Evolutionary conservation across 306 rosid genomes (phyloP), one percentile per base, ranked within the genome.

Genomic region (Casuarina cunninghamiana): DNA sequence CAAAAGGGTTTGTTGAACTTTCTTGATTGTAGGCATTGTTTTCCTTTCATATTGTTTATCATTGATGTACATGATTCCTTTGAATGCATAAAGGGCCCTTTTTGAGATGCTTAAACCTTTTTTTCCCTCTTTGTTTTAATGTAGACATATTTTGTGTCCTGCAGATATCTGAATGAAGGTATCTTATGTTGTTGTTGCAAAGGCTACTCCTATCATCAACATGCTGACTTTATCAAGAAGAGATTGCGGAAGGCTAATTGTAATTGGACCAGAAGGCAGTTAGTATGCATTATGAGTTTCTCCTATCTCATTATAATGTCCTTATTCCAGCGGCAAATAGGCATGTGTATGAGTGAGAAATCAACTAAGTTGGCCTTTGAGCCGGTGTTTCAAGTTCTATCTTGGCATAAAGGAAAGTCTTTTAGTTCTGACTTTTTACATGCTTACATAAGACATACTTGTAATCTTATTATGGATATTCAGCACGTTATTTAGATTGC

Each of bases 241-340:
- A 48, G 88, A 89, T 80, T 71, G 84, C 43, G 72, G 87, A 61
- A 95, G 98, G 75, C 76, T 92, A 84, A 76, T 94, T 77, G 81
- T 94, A 73, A 67, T 90, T 44, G 98, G 98, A 83, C 97, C 98
- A 61, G 97, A 94, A 83, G 97, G 98, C 32, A 97, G 97, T 94
- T 73, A 79, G 88, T 88, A 49, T 75, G 39, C 78, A 32, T 53
- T 19, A 43, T 65, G 16, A 66, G 10, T 16, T 32, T 16, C 38
- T 60, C 57, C 26, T 72, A 42, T 74, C 51, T 72, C 13, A 38
- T 50, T 49, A 41, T 79, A 68, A 35, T 6, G 11, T 79, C 3
- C 6, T 48, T 73, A 71, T 62, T 51, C 38, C 35, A 37, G 57
- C 70, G 53, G 61, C 72, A 58, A 62, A 75, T 71, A 71, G 17